Evolutionary conservation across 345 rosid species (phyloP).

Genomic region (Melaleuca quinquenervia): DNA sequence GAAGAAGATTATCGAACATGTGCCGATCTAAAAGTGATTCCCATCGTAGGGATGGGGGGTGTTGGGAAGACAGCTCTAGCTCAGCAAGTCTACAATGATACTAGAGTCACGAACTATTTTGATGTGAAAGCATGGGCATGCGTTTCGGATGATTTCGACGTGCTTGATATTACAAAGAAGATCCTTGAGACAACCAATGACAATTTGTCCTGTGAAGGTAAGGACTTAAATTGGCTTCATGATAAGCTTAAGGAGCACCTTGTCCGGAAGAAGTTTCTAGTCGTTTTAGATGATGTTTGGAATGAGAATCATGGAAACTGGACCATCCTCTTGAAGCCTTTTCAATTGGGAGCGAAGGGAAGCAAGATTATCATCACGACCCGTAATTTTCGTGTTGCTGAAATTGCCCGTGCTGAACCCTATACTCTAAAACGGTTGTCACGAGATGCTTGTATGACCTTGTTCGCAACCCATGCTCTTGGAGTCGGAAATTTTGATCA

Average conservation of each 20-base stretch:
- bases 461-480: neutral
- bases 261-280: rapidly evolving
- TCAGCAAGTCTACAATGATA: too few relatives aligned
- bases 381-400: neutral
- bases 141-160: too few relatives aligned
- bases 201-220: neutral
- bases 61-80: too few relatives aligned
- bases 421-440: neutral
- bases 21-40: neutral
- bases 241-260: neutral
- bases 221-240: neutral
- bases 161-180: too few relatives aligned
- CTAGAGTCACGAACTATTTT: too few relatives aligned
- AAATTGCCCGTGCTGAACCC: rapidly evolving
- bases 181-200: neutral
- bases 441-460: neutral
- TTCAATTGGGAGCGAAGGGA: rapidly evolving
- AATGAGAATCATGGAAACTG: too few relatives aligned
- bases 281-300: too few relatives aligned
- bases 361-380: neutral
- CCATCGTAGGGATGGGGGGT: too few relatives aligned
- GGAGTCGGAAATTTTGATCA: rapidly evolving
- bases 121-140: too few relatives aligned
- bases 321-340: neutral
- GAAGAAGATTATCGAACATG: too few relatives aligned